These are phyloP conservation scores for Periconia digitata DNA, from an alignment of 2,329 filamentous ascomycete species.

Conservation along the genomic window DNA sequence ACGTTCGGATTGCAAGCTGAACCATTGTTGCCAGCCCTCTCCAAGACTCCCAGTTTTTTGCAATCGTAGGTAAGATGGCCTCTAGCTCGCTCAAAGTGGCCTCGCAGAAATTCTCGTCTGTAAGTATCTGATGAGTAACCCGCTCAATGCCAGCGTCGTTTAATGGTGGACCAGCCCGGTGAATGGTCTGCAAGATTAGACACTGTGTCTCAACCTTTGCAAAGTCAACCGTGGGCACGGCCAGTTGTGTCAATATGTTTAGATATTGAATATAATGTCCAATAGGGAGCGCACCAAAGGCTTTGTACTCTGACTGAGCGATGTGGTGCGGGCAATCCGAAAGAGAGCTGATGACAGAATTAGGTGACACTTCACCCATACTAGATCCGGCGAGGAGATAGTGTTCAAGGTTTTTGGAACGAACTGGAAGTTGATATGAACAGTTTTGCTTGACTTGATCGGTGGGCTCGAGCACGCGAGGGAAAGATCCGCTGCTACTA, in stretches of 20 bases:
- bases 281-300: conserved; percentile 52
- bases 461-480: conserved; percentile 10
- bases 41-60: conserved; percentile 43
- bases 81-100: conserved; percentile 21
- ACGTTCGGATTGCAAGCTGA: conserved; percentile 45
- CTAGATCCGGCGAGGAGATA: conserved; percentile 41
- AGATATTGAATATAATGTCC: conserved; percentile 56
- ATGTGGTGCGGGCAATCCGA: conserved; percentile 52
- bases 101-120: conserved; percentile 36
- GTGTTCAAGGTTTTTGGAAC: conserved; percentile 39
- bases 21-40: conserved; percentile 46
- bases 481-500: conserved; percentile 15
- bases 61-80: conserved; percentile 7
- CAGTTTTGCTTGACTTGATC: conserved; percentile 32
- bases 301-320: conserved; percentile 57
- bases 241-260: conserved; percentile 58
- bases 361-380: conserved; percentile 44
- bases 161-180: conserved; percentile 49
- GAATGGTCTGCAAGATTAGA: conserved; percentile 53
- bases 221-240: conserved; percentile 52
- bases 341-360: conserved; percentile 51
- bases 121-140: conserved; percentile 41
- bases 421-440: conserved; percentile 45
- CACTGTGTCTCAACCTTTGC: conserved; percentile 52
- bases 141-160: conserved; percentile 21